Evolutionary conservation across 371 early-diverging fungal genomes (phyloP).

Genomic region (Choanephora cucurbitarum): DNA sequence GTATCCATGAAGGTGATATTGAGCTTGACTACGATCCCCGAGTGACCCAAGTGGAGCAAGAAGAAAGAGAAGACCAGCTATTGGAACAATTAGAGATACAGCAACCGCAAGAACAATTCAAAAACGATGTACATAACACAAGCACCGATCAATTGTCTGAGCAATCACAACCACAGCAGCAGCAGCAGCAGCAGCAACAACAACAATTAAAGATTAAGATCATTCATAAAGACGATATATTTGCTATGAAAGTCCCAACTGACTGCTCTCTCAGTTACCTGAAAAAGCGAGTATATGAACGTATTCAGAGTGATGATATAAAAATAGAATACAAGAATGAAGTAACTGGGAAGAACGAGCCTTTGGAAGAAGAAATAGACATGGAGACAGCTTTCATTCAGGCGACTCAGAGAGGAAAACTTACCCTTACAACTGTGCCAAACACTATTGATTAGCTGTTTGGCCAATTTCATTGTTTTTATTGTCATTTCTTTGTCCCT

Average conservation of each 20-base stretch:
- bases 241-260: slow-evolving; percentile 68
- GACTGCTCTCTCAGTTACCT: slow-evolving; percentile 52
- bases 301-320: slow-evolving; percentile 32
- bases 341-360: slow-evolving; percentile 19
- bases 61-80: neutral
- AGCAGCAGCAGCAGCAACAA: too few species aligned
- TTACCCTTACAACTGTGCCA: slow-evolving; percentile 27
- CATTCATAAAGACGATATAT: slow-evolving; percentile 63
- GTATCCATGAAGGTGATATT: slow-evolving; percentile 59
- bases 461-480: slow-evolving; percentile 5
- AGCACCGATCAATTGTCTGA: neutral
- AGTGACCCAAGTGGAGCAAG: neutral
- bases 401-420: slow-evolving; percentile 34
- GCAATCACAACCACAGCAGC: slow-evolving; percentile 2
- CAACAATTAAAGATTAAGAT: slow-evolving; percentile 65
- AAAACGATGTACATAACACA: slow-evolving; percentile 4
- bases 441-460: slow-evolving; percentile 12
- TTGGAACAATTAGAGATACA: neutral
- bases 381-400: slow-evolving; percentile 40
- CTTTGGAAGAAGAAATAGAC: slow-evolving; percentile 31
- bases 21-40: slow-evolving; percentile 49
- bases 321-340: slow-evolving; percentile 32
- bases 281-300: slow-evolving; percentile 55
- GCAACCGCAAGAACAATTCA: neutral
- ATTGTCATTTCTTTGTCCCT: neutral